Base-by-base conservation (phyloP, 352 stramenopile genomes). In the Globisporangium paroecandrum region DNA sequence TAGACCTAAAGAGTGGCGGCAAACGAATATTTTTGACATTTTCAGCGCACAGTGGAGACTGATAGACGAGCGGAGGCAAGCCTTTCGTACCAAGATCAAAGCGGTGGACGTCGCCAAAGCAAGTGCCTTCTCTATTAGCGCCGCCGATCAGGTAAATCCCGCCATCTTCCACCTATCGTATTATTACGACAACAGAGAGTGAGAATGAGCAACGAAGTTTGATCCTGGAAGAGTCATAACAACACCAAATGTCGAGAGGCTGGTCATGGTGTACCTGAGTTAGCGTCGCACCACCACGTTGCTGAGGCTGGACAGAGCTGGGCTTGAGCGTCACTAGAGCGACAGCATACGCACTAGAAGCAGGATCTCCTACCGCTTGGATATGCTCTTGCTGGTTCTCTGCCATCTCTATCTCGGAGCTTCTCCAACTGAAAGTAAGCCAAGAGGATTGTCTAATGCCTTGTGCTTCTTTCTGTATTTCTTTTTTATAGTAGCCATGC, bases 101-200 rank as follows among this genome's bases (percentile, higher is more conserved):
- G 20, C 55, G 36, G 66, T 87, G 71, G 4, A 89, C 81, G 32
- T 91, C 83, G 9, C 70, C 62, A 58, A 88, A 90, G 62, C 80
- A 85, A 6, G 64, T 61, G 9, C 72, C 82, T 58, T 88, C 77
- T 57, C 84, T 73, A 27, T 83, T 86, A 0, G 84, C 78, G 2
- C 83, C 83, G 8, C 83, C 83, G 38, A 93, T 85, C 25, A 93
- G 73, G 62, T 88, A 93, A 0, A 93, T 60, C 0, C 55, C 57
- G 2, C 71, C 77, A 49, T 64, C 68, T 8, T 68, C 68, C 9
- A 69, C 58, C 69, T 84, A 32, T 66, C 9, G 13, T 12, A 25
- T 8, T 15, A 49, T 29, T 49, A 8, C 15, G 15, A 9, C 41
- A 49, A 49, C 41, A n/a, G 5, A 49, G 4, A 49, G 41, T 18